These are phyloP conservation scores for Tricholoma furcatifolium DNA, from an alignment of 768 basidiomycete genomes.

Conservation along the genomic window DNA sequence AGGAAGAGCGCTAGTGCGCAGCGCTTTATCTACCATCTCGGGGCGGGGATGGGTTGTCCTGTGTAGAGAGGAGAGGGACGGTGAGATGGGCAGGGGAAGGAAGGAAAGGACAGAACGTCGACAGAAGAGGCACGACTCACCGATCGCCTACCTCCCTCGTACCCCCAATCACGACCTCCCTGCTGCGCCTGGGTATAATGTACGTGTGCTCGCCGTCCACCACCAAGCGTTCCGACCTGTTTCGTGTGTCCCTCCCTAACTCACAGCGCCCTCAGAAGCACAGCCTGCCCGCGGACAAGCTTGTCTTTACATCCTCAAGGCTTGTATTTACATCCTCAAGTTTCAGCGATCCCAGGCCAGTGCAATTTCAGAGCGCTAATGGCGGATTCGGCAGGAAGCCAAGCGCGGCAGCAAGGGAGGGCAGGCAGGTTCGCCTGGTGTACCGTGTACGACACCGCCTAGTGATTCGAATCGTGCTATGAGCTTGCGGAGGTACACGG, in stretches of 20 bases:
- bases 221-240: background rate
- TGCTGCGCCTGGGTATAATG: too few relatives aligned
- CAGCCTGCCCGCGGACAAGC: background rate
- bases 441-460: too few relatives aligned
- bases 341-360: background rate
- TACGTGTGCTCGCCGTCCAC: background rate
- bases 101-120: too few relatives aligned
- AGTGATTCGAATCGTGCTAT: too few relatives aligned
- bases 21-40: slow-evolving; percentile 13
- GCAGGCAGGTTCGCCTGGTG: too few relatives aligned
- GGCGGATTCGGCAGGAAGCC: too few relatives aligned
- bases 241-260: background rate
- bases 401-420: too few relatives aligned
- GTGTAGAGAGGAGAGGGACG: too few relatives aligned
- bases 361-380: too few relatives aligned
- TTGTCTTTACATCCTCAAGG: too few relatives aligned
- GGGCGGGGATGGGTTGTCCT: slow-evolving; percentile 13
- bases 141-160: slow-evolving; percentile 15
- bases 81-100: too few relatives aligned
- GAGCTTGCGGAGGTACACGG: too few relatives aligned
- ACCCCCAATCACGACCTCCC: slow-evolving; percentile 16
- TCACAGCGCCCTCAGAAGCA: background rate
- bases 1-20: slow-evolving; percentile 10
- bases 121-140: background rate
- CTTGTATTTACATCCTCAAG: background rate